These are phyloP conservation scores for Rhodomyrtus psidioides DNA, from an alignment of 441 rosid species.

Conservation along the genomic window DNA sequence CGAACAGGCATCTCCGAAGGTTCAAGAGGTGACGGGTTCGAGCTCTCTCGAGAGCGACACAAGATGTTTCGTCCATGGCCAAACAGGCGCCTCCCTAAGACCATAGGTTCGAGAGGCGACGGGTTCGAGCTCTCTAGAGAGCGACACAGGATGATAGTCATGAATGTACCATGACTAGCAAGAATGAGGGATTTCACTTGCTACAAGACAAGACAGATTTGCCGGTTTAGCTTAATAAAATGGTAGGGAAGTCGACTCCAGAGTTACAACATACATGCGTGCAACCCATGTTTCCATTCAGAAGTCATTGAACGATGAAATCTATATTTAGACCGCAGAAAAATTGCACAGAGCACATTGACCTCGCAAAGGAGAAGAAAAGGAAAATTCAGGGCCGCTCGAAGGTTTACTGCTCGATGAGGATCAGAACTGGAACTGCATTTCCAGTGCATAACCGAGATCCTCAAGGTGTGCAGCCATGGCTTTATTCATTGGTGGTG, in stretches of 20 bases:
- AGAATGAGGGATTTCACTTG: background rate
- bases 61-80: background rate
- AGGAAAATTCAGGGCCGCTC: background rate
- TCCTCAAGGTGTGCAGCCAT: conserved; percentile 64
- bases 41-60: no score
- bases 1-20: background rate
- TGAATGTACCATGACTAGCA: background rate
- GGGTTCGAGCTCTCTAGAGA: background rate
- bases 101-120: background rate
- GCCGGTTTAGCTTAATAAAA: background rate
- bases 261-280: background rate
- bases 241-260: background rate
- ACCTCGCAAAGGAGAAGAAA: background rate
- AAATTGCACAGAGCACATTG: background rate
- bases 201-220: background rate
- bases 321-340: background rate
- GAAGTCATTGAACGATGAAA: background rate
- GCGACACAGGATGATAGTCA: background rate
- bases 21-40: background rate
- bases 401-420: background rate
- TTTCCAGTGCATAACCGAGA: conserved; percentile 53
- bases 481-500: conserved; percentile 91
- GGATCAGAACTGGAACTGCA: conserved; percentile 74
- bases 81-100: background rate
- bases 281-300: background rate